These are phyloP conservation scores for Scheffersomyces cryptocercus DNA, from an alignment of 1,139 yeast species.

Conservation along the genomic window DNA sequence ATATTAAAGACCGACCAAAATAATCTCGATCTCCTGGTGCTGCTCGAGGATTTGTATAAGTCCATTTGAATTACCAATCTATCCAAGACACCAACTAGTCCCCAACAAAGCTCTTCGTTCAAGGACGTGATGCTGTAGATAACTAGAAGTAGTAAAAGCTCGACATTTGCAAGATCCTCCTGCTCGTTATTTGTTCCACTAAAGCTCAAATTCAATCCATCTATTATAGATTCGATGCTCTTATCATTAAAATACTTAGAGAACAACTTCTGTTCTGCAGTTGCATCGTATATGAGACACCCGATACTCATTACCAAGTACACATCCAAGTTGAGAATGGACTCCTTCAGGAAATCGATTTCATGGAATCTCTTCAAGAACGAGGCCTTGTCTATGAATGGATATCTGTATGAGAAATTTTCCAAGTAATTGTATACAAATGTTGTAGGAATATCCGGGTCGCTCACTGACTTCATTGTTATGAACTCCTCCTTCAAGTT, in stretches of 20 bases:
- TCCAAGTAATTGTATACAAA: slow-evolving; percentile 39
- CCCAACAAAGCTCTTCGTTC: slow-evolving; percentile 34
- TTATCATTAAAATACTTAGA: slow-evolving; percentile 31
- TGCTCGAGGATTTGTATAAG: slow-evolving; percentile 14
- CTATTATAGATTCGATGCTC: slow-evolving; percentile 34
- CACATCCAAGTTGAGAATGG: slow-evolving; percentile 38
- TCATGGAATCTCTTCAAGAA: slow-evolving; percentile 22
- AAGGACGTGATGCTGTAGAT: slow-evolving; percentile 32
- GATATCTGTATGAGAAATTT: slow-evolving; percentile 38
- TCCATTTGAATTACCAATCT: slow-evolving; percentile 29
- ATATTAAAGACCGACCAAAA: slow-evolving; percentile 44
- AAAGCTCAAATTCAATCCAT: slow-evolving; percentile 33
- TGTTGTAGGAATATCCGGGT: slow-evolving; percentile 27
- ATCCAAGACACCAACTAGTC: slow-evolving; percentile 34
- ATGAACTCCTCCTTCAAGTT: slow-evolving; percentile 38
- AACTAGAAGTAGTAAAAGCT: slow-evolving; percentile 30
- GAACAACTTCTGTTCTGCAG: slow-evolving; percentile 23
- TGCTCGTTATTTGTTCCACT: slow-evolving; percentile 16
- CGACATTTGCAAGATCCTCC: slow-evolving; percentile 23
- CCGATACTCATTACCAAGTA: slow-evolving; percentile 44
- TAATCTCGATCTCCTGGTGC: slow-evolving; percentile 18
- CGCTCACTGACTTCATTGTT: slow-evolving; percentile 32
- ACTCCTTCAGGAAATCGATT: slow-evolving; percentile 35
- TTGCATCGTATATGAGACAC: slow-evolving; percentile 35
- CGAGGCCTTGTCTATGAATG: slow-evolving; percentile 29